Percentiles rank a stretch among this genome's conserved stretches.
Conservation (phyloP, 768 basidiomycete genomes). For the Phanerodontia chrysosporium region DNA sequence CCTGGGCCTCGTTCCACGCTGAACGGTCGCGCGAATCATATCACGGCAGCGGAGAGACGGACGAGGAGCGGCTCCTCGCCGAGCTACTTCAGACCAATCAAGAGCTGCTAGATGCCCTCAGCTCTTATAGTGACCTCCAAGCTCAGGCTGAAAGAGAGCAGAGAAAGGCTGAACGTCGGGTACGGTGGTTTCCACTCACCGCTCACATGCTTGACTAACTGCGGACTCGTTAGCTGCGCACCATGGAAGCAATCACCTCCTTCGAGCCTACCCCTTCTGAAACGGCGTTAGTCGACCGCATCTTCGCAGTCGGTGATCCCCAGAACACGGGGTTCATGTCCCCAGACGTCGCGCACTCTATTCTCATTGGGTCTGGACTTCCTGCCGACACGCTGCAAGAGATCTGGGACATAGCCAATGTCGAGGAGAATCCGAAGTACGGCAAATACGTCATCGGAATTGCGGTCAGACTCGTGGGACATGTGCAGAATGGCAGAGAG, state of each 20-base stretch:
- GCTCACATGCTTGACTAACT: background rate
- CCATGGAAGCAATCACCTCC: slow-evolving; percentile 13
- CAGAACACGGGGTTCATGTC: slow-evolving; percentile 41
- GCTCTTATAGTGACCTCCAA: slow-evolving; percentile 73
- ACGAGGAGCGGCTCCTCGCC: slow-evolving; percentile 70
- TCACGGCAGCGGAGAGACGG: slow-evolving; percentile 31
- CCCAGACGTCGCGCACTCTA: slow-evolving; percentile 51
- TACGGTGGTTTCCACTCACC: background rate
- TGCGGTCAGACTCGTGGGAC: slow-evolving; percentile 60
- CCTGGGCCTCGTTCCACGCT: slow-evolving; percentile 86
- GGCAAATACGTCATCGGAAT: slow-evolving; percentile 51
- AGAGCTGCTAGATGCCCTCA: slow-evolving; percentile 59
- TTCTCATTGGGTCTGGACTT: slow-evolving; percentile 52
- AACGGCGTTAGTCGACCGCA: slow-evolving; percentile 26
- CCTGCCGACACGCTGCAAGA: slow-evolving; percentile 50
- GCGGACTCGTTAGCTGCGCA: background rate
- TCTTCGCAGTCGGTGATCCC: slow-evolving; percentile 35
- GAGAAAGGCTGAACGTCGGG: slow-evolving; percentile 17
- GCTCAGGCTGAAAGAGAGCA: slow-evolving; percentile 39
- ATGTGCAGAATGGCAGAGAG: slow-evolving; percentile 52
- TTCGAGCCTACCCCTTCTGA: slow-evolving; percentile 29
- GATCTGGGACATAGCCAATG: slow-evolving; percentile 64
- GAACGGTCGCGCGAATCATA: slow-evolving; percentile 44
- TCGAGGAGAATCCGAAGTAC: slow-evolving; percentile 52
- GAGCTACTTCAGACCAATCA: slow-evolving; percentile 70